phyloP scores from a whole-genome alignment of 805 yeast genomes.

The Wickerhamomyces silvicola region DNA sequence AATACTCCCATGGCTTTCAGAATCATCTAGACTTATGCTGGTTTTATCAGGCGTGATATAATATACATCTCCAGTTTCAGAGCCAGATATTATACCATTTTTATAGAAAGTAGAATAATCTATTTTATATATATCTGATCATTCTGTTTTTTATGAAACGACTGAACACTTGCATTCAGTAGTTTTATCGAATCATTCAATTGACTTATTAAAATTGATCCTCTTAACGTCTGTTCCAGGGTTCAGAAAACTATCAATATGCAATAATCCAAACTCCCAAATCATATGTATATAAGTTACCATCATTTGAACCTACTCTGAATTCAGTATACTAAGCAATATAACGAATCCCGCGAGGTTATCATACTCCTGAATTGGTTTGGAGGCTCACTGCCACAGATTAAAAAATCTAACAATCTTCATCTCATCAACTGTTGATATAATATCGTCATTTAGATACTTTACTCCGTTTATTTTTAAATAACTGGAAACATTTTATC shows the following conservation, averaged over 20 bases:
- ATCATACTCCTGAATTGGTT: slow-evolving; percentile 29
- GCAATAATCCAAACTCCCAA: slow-evolving; percentile 12
- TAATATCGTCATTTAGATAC: slow-evolving; percentile 9
- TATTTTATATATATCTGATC: no score
- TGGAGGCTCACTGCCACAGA: slow-evolving; percentile 7
- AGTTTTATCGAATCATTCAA: slow-evolving; percentile 4
- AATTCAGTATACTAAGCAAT: slow-evolving; percentile 1
- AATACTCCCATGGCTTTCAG: no score
- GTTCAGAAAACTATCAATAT: slow-evolving; percentile 3
- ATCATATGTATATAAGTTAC: slow-evolving; percentile 16
- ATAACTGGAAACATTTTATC: no score
- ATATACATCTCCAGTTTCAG: slow-evolving; percentile 5
- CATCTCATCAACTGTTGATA: slow-evolving; percentile 17
- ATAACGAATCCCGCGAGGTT: slow-evolving; percentile 26
- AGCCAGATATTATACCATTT: slow-evolving; percentile 5
- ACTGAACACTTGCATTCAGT: neutral
- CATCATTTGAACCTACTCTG: slow-evolving; percentile 19
- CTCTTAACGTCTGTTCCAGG: slow-evolving; percentile 7
- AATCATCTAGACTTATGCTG: no score
- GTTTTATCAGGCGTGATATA: no score
- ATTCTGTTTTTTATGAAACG: no score
- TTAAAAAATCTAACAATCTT: slow-evolving; percentile 9
- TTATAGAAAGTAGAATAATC: no score
- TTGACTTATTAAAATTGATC: neutral
- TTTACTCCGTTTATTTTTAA: no score